A percentile compares a stretch with the other conserved stretches of the same genome.
Conservation (phyloP, 805 yeast species). For the Yarrowia sp. region DNA sequence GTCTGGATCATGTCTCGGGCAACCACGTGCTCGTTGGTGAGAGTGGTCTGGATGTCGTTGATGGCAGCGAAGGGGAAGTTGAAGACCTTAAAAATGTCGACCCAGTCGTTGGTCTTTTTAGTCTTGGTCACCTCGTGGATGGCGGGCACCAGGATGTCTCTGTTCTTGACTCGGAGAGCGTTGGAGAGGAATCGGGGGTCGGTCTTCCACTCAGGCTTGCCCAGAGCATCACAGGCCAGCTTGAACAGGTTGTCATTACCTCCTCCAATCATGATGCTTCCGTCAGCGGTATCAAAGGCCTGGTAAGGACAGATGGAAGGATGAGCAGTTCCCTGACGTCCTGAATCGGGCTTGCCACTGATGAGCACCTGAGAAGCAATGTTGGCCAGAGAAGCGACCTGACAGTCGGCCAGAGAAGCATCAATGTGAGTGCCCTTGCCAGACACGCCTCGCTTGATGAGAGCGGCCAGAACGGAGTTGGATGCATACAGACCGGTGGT, state of each 20-base stretch:
- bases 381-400: slow-evolving; percentile 42
- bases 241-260: slow-evolving; percentile 43
- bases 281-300: slow-evolving; percentile 41
- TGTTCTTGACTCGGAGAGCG: slow-evolving; percentile 39
- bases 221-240: slow-evolving; percentile 37
- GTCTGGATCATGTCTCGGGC: slow-evolving; percentile 41
- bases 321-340: slow-evolving; percentile 44
- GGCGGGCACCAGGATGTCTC: slow-evolving; percentile 37
- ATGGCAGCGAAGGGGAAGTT: slow-evolving; percentile 44
- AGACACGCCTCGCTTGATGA: slow-evolving; percentile 36
- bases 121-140: slow-evolving; percentile 35
- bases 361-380: slow-evolving; percentile 42
- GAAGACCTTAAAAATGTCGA: slow-evolving; percentile 34
- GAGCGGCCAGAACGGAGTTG: slow-evolving; percentile 41
- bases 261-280: slow-evolving; percentile 43
- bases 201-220: slow-evolving; percentile 40
- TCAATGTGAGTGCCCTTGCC: slow-evolving; percentile 43
- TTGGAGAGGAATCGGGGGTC: slow-evolving; percentile 39
- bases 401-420: slow-evolving; percentile 41
- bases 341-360: slow-evolving; percentile 41
- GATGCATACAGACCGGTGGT: slow-evolving; percentile 43
- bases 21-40: slow-evolving; percentile 39
- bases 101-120: slow-evolving; percentile 41
- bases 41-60: slow-evolving; percentile 40
- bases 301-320: slow-evolving; percentile 45